phyloP scores from a whole-genome alignment of 371 early-diverging fungal species.

The Mortierella polycephala region DNA sequence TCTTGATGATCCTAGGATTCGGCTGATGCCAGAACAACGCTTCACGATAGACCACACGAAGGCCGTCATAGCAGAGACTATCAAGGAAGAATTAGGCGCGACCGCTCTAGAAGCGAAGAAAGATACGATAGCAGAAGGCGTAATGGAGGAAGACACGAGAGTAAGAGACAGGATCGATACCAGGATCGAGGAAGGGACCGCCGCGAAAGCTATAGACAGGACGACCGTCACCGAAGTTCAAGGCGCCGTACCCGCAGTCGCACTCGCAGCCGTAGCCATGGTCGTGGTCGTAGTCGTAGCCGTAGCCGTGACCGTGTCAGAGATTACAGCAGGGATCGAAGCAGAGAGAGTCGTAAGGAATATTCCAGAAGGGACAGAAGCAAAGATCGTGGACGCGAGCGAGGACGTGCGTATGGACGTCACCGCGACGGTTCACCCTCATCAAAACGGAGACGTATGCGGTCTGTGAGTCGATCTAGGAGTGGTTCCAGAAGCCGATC shows the following conservation, averaged over 20 bases:
- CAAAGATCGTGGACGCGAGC: constrained; percentile 28
- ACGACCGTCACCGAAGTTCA: constrained; percentile 12
- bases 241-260: constrained; percentile 32
- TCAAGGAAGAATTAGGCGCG: constrained; percentile 15
- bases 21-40: not conserved
- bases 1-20: not conserved
- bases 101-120: constrained; percentile 41
- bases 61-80: constrained; percentile 9
- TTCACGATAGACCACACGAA: constrained; percentile 10
- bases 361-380: constrained; percentile 17
- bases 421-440: constrained; percentile 4
- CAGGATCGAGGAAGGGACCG: constrained; percentile 39
- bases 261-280: constrained; percentile 26
- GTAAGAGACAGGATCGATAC: constrained; percentile 16
- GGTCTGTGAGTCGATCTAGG: constrained; percentile 26
- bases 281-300: constrained; percentile 23
- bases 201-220: constrained; percentile 21
- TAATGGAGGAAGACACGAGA: constrained; percentile 14
- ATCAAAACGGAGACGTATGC: constrained; percentile 18
- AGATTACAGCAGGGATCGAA: constrained; percentile 12
- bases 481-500: constrained; percentile 25
- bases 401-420: constrained; percentile 18
- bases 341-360: constrained; percentile 9
- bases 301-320: constrained; percentile 15
- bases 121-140: constrained; percentile 7